A percentile compares a stretch with the other conserved stretches of the same genome.
phyloP scores from a whole-genome alignment of 2,329 filamentous ascomycete species.

The Cytospora leucostoma region DNA sequence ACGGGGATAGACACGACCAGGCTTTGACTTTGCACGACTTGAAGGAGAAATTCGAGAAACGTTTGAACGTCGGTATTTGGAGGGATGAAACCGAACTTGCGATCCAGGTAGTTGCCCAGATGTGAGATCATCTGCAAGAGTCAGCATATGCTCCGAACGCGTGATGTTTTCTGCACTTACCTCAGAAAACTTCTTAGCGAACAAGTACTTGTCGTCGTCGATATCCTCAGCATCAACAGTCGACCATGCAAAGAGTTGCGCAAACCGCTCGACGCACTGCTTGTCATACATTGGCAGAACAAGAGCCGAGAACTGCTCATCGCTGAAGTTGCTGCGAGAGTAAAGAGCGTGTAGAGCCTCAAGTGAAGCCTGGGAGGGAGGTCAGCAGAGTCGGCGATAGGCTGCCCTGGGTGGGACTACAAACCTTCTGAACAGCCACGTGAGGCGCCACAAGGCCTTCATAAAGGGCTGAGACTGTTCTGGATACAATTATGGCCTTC shows the following conservation, averaged over 20 bases:
- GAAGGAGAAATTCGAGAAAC: constrained; percentile 77
- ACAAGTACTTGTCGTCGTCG: constrained; percentile 87
- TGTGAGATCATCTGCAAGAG: constrained; percentile 73
- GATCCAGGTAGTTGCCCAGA: constrained; percentile 80
- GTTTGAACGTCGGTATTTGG: constrained; percentile 65
- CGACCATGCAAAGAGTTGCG: constrained; percentile 77
- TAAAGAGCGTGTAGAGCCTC: constrained; percentile 86
- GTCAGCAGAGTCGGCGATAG: constrained; percentile 29
- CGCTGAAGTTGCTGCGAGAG: constrained; percentile 69
- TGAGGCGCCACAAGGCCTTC: constrained; percentile 69
- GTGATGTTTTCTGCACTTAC: constrained; percentile 46
- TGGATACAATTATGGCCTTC: constrained; percentile 72
- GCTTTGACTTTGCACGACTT: constrained; percentile 81
- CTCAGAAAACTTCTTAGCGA: constrained; percentile 93
- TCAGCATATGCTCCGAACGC: constrained; percentile 21
- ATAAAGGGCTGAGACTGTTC: constrained; percentile 70
- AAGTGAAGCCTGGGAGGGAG: constrained; percentile 63
- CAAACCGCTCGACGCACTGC: constrained; percentile 71
- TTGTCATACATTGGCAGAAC: constrained; percentile 77
- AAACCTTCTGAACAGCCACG: constrained; percentile 73
- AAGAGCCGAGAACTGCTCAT: constrained; percentile 76
- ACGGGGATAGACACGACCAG: constrained; percentile 92
- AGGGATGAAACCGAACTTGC: constrained; percentile 69
- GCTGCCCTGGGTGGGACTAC: constrained; percentile 29
- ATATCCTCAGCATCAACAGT: constrained; percentile 77